Conservation (phyloP, 2,329 filamentous ascomycete species). For the Hymenoscyphus fructigenus region DNA sequence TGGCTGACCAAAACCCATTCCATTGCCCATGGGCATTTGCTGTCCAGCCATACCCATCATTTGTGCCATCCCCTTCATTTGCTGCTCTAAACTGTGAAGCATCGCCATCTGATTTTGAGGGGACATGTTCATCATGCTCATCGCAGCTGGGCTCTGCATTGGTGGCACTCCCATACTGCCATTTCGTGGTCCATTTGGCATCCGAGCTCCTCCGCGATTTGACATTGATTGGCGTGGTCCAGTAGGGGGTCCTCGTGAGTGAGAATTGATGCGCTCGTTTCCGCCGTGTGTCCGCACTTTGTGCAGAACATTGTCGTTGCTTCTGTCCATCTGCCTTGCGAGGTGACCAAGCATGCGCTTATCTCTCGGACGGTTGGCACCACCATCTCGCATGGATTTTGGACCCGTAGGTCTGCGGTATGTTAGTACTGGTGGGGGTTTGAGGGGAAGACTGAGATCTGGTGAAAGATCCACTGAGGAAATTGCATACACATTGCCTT, state of each 20-base stretch:
- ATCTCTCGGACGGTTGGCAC: conserved; percentile 57
- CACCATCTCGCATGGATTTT: conserved; percentile 83
- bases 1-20: conserved; percentile 44
- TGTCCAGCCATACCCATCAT: conserved; percentile 40
- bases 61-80: conserved; percentile 82
- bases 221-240: conserved; percentile 60
- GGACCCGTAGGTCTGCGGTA: conserved; percentile 79
- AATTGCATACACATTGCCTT: conserved; percentile 57
- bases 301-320: conserved; percentile 73
- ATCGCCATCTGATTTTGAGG: conserved; percentile 71
- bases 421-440: conserved; percentile 42
- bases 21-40: conserved; percentile 53
- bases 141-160: conserved; percentile 41
- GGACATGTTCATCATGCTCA: conserved; percentile 54
- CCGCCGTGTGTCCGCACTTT: conserved; percentile 72
- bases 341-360: conserved; percentile 85
- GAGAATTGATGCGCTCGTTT: conserved; percentile 77
- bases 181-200: conserved; percentile 50
- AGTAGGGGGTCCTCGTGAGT: conserved; percentile 67
- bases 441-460: conserved; percentile 14
- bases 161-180: conserved; percentile 44
- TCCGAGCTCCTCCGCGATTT: conserved; percentile 36
- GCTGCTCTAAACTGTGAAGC: conserved; percentile 78
- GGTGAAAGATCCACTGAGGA: conserved; percentile 7
- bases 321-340: conserved; percentile 78